phyloP scores from a whole-genome alignment of 2,329 filamentous ascomycete genomes.

The Botrytis medusae region DNA sequence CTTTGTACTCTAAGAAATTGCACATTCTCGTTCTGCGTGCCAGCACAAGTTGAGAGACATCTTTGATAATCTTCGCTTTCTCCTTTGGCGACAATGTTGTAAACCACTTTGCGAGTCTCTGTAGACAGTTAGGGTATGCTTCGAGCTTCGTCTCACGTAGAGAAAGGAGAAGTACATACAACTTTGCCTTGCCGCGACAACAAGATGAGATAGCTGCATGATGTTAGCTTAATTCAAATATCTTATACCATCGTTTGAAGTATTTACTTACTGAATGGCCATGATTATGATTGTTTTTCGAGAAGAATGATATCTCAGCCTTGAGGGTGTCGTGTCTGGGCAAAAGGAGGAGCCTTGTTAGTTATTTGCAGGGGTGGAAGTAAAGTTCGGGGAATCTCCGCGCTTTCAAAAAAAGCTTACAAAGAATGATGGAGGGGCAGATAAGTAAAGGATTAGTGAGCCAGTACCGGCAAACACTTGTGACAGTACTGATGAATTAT shows the following conservation, averaged over 20 bases:
- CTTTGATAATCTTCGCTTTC: conserved; percentile 99
- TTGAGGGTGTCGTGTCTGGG: conserved; percentile 19
- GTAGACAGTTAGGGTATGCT: conserved; percentile 36
- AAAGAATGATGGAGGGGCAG: conserved; percentile 22
- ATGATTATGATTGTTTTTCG: conserved; percentile 38
- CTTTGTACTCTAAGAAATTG: conserved; percentile 99
- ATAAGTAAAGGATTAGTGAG: conserved; percentile 6
- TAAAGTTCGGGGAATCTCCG: background rate
- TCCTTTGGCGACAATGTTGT: conserved; percentile 95
- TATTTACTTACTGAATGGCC: conserved; percentile 52
- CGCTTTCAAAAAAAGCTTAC: conserved; percentile 6
- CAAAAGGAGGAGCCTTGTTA: conserved; percentile 5
- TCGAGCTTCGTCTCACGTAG: conserved; percentile 20
- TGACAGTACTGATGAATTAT: conserved; percentile 14
- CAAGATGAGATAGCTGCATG: conserved; percentile 85
- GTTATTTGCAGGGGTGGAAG: background rate
- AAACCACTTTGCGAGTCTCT: conserved; percentile 99
- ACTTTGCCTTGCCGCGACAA: conserved; percentile 99
- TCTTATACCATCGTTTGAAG: background rate
- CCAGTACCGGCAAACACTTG: conserved; percentile 2
- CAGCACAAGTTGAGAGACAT: conserved; percentile 96
- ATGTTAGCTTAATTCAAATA: conserved; percentile 26
- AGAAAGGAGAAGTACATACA: conserved; percentile 57
- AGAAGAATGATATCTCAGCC: conserved; percentile 14
- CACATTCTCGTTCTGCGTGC: conserved; percentile 97